Conservation (phyloP, 352 stramenopile species). For the Phytopythium aichiense region DNA sequence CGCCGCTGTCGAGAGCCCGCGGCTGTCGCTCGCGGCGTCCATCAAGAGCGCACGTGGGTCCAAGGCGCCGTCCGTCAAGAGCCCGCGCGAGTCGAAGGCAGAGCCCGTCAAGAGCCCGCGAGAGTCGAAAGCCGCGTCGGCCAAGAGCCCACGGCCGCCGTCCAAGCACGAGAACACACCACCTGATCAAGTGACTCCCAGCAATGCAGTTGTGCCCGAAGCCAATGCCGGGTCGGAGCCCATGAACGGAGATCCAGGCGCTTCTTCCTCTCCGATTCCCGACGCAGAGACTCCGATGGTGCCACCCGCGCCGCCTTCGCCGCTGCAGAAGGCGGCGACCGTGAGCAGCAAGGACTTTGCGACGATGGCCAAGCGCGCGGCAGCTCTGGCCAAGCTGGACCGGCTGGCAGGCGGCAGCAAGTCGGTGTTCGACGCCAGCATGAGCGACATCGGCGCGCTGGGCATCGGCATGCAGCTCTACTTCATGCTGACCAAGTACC, state of each 20-base stretch:
- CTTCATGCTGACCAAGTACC: conserved; percentile 82
- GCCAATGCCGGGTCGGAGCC: background rate
- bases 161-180: background rate
- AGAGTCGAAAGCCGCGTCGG: background rate
- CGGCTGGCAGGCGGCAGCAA: conserved; percentile 65
- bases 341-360: conserved; percentile 38
- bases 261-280: background rate
- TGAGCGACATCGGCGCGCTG: conserved; percentile 71
- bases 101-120: background rate
- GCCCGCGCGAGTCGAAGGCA: background rate
- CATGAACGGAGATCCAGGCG: background rate
- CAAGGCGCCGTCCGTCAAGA: background rate
- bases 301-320: conserved; percentile 6
- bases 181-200: background rate
- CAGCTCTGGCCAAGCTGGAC: conserved; percentile 33
- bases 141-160: background rate
- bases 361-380: conserved; percentile 52
- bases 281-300: conserved; percentile 1
- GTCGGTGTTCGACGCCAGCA: conserved; percentile 50
- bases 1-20: background rate
- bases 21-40: background rate
- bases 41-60: background rate
- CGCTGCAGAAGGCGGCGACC: conserved; percentile 3
- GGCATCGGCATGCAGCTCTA: conserved; percentile 84
- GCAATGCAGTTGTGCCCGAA: background rate